Conservation (phyloP, 495 filamentous ascomycete species). For the Xylaria cubensis region DNA sequence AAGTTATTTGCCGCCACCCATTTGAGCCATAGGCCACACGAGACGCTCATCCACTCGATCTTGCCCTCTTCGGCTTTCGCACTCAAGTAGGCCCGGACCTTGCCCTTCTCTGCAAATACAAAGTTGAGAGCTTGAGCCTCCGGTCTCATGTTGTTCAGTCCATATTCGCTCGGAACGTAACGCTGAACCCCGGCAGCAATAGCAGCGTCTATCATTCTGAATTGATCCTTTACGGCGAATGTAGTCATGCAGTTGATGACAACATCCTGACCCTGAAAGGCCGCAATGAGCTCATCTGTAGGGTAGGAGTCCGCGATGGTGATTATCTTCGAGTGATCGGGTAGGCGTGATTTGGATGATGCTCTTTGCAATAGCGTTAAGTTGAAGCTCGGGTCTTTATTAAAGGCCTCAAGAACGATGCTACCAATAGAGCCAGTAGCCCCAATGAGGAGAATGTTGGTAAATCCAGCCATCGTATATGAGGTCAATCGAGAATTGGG, state of each 20-base stretch:
- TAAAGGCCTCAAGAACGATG: slow-evolving; percentile 34
- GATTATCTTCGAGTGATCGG: slow-evolving; percentile 28
- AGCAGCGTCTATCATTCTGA: slow-evolving; percentile 58
- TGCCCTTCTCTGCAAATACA: slow-evolving; percentile 52
- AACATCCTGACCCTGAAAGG: slow-evolving; percentile 37
- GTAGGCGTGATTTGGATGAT: slow-evolving; percentile 34
- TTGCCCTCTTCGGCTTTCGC: slow-evolving; percentile 38
- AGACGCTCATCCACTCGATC: slow-evolving; percentile 49
- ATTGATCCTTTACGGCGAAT: slow-evolving; percentile 43
- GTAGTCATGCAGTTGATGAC: slow-evolving; percentile 43
- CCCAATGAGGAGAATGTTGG: slow-evolving; percentile 39
- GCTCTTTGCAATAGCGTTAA: slow-evolving; percentile 37
- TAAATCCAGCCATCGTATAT: slow-evolving; percentile 30
- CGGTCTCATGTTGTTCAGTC: slow-evolving; percentile 66
- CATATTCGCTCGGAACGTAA: slow-evolving; percentile 69
- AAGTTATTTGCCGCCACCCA: slow-evolving; percentile 47
- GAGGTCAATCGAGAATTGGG: neutral
- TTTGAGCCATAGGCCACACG: slow-evolving; percentile 52
- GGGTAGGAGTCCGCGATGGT: slow-evolving; percentile 38
- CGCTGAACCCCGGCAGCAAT: slow-evolving; percentile 55
- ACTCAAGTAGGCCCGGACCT: slow-evolving; percentile 48
- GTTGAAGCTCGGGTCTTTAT: slow-evolving; percentile 32
- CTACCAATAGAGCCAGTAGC: slow-evolving; percentile 37
- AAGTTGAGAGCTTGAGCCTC: slow-evolving; percentile 44
- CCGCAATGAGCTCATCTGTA: slow-evolving; percentile 30